These are phyloP conservation scores for Asclepias syriaca DNA, from an alignment of 257 asterid genomes.

Conservation along the genomic window DNA sequence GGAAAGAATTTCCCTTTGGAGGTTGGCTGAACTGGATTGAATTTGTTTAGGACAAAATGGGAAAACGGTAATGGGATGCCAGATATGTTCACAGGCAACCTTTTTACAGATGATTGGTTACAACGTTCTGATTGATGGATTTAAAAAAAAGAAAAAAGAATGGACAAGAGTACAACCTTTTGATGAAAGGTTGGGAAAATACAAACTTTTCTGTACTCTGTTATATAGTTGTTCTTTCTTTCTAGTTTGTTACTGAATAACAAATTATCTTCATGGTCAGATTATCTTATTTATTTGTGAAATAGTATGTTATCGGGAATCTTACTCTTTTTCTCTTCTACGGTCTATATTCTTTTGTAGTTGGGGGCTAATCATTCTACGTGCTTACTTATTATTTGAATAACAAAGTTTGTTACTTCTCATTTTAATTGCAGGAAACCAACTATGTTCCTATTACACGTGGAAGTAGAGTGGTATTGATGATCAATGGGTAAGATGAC, in stretches of 20 bases:
- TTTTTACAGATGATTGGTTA: background rate
- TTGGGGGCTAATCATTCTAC: background rate
- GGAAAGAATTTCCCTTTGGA: background rate
- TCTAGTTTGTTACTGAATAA: too few relatives aligned
- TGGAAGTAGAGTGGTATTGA: slow-evolving; percentile 82
- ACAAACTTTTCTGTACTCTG: background rate
- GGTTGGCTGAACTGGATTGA: background rate
- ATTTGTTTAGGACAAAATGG: background rate
- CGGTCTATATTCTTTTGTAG: background rate
- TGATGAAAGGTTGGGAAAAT: background rate
- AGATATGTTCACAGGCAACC: background rate
- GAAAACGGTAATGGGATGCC: background rate
- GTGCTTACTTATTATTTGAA: background rate
- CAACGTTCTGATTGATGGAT: background rate
- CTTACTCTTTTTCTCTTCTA: background rate
- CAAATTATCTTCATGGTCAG: too few relatives aligned
- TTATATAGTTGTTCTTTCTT: background rate
- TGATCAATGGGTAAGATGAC: slow-evolving; percentile 80
- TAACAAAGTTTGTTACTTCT: background rate
- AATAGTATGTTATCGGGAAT: background rate
- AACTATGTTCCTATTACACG: slow-evolving; percentile 87
- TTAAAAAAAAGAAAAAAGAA: background rate
- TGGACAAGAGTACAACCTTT: background rate
- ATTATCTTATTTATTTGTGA: too few relatives aligned
- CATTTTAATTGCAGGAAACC: slow-evolving; percentile 61